These are phyloP conservation scores for Populus tomentosa DNA, from an alignment of 441 rosid species.

Conservation along the genomic window DNA sequence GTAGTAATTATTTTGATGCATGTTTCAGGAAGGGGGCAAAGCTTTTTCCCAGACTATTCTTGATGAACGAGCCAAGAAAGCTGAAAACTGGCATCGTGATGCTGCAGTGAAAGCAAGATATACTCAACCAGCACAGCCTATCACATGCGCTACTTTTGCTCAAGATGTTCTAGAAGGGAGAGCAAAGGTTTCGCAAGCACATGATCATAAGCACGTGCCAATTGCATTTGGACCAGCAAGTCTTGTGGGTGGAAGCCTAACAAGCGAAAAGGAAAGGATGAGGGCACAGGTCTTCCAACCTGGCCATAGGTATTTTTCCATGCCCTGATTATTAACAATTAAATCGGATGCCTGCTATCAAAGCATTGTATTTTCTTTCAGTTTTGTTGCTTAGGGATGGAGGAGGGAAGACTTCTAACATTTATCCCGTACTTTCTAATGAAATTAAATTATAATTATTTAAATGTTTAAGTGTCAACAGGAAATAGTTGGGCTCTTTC, in stretches of 20 bases:
- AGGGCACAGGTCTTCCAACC: slow-evolving; percentile 91
- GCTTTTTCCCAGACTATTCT: slow-evolving; percentile 66
- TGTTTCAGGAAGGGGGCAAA: slow-evolving; percentile 59
- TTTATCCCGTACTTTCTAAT: background rate
- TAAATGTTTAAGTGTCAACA: background rate
- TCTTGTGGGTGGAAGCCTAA: slow-evolving; percentile 52
- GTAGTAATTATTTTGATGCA: background rate
- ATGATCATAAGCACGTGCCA: slow-evolving; percentile 90
- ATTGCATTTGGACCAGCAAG: slow-evolving; percentile 92
- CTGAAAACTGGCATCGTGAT: slow-evolving; percentile 91
- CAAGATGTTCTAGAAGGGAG: slow-evolving; percentile 97
- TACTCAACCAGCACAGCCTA: slow-evolving; percentile 75
- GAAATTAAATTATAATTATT: background rate
- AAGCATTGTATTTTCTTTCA: background rate
- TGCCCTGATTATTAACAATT: background rate
- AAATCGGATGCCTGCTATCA: background rate
- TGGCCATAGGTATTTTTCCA: slow-evolving; percentile 55
- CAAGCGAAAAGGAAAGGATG: slow-evolving; percentile 77
- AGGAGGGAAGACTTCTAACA: background rate
- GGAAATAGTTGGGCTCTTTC: background rate
- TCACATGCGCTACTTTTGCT: slow-evolving; percentile 95
- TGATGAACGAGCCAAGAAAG: slow-evolving; percentile 68
- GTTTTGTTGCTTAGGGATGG: background rate
- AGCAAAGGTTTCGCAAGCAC: slow-evolving; percentile 65
- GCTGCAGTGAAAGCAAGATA: slow-evolving; percentile 59